These are phyloP conservation scores for Pestalotiopsis sp. DNA, from an alignment of 2,329 filamentous ascomycete species.

Conservation along the genomic window DNA sequence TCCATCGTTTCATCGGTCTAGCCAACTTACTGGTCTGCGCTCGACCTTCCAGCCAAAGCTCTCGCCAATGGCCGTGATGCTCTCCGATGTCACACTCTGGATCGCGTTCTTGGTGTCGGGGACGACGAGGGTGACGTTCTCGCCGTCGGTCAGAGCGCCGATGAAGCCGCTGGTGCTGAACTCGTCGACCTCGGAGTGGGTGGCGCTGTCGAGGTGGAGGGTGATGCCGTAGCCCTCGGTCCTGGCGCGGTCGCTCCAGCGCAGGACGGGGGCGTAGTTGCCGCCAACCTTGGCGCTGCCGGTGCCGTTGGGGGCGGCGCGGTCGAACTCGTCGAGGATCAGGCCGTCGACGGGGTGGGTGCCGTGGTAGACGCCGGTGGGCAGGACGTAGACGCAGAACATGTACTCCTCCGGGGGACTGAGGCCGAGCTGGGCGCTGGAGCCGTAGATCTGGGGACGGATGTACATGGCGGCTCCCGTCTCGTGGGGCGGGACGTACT, in stretches of 20 bases:
- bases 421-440: slow-evolving; percentile 82
- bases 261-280: slow-evolving; percentile 91
- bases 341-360: slow-evolving; percentile 83
- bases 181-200: slow-evolving; percentile 86
- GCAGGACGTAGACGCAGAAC: slow-evolving; percentile 87
- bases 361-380: slow-evolving; percentile 93
- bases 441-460: slow-evolving; percentile 86
- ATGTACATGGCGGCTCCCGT: slow-evolving; percentile 93
- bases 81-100: slow-evolving; percentile 72
- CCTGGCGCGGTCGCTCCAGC: slow-evolving; percentile 82
- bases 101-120: slow-evolving; percentile 89
- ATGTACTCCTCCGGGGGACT: slow-evolving; percentile 90
- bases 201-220: slow-evolving; percentile 86
- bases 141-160: slow-evolving; percentile 67
- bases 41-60: slow-evolving; percentile 86
- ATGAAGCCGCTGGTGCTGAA: slow-evolving; percentile 96
- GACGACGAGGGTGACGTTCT: slow-evolving; percentile 74
- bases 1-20: not conserved
- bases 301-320: slow-evolving; percentile 87
- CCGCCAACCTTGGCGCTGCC: slow-evolving; percentile 93
- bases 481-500: slow-evolving; percentile 85
- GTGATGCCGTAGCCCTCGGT: slow-evolving; percentile 89
- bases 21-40: slow-evolving; percentile 61
- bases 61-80: slow-evolving; percentile 73
- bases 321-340: slow-evolving; percentile 91